Evolutionary conservation across 2,329 filamentous ascomycete species (phyloP), one percentile per base, ranked within the genome.

Genomic region (Diaporthe citrichinensis): DNA sequence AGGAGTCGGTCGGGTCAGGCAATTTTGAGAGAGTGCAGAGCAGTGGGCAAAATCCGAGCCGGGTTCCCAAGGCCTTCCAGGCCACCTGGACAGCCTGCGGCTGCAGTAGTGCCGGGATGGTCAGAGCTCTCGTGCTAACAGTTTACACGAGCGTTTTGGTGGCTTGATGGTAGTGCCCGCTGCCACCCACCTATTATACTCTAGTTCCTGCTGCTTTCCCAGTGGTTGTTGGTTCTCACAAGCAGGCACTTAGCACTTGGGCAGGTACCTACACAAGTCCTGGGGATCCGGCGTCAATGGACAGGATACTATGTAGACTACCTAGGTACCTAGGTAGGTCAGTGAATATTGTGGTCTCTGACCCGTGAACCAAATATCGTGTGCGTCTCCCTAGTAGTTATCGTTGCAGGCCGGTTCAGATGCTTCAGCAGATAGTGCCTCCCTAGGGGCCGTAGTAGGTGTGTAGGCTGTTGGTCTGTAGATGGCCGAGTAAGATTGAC

Each of bases 21-120:
- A 55, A 75, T 71, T 77, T 77, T 73, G 53, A 55, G 73, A 75
- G 76, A 65, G 73, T 57, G 71, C 67, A 74, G 74, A 71, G 73
- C 74, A 76, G 74, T 74, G 65, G 72, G 72, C 74, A 49, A 41
- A 71, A 58, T 44, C 72, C 68, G 72, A 74, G 65, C 65, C 34
- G 65, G 72, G 74, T 62, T 73, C 71, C 57, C 15, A 62, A 72
- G 65, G 53, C 53, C 65, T 53, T 55, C 36, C 41, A 41, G 58
- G 71, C 58, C 59, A 46, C 51, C 62, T 74, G 55, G 23, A 31
- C 65, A 44, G 17, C 57, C 73, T 61, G 57, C 62, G 62, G 34
- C 58, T 65, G 71, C 57, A 49, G 44, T n/a, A n/a, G 28, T 10
- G 69, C 58, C 31, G 28, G 41, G 39, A 31, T 76, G 74, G 74